Evolutionary conservation across 306 rosid species (phyloP).

Genomic region (Quercus ilex): DNA sequence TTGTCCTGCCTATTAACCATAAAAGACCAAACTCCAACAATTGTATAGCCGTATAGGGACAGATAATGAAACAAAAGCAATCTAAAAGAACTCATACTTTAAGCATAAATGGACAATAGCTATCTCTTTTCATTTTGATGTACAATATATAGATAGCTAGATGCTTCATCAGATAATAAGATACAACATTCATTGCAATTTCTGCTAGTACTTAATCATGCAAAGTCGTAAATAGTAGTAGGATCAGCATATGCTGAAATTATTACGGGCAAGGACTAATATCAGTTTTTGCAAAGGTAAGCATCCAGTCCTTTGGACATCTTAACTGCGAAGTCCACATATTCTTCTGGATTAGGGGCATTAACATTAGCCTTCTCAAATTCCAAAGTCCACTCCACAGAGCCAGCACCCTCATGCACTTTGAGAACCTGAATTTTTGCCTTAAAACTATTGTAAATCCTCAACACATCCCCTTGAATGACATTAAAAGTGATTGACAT

Average conservation of each 20-base stretch:
- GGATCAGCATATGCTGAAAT: background rate
- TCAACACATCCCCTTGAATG: slow-evolving; percentile 9
- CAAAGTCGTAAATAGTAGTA: no score
- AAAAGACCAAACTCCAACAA: no score
- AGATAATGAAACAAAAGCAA: no score
- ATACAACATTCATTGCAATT: no score
- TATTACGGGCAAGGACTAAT: background rate
- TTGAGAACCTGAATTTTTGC: background rate
- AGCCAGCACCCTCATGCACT: background rate
- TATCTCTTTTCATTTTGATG: no score
- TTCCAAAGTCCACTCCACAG: slow-evolving; percentile 9
- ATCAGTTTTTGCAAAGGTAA: background rate
- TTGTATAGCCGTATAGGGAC: no score
- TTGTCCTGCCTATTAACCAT: no score
- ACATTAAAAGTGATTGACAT: background rate
- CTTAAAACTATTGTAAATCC: slow-evolving; percentile 5
- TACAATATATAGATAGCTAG: no score
- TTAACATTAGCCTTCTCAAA: slow-evolving; percentile 24
- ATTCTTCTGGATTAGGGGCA: slow-evolving; percentile 5
- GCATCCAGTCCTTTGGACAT: slow-evolving; percentile 25
- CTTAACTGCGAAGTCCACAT: slow-evolving; percentile 3
- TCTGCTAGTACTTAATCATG: no score
- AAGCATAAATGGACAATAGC: no score
- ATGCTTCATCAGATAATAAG: no score
- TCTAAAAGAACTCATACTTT: no score